Percentiles rank a stretch among this genome's conserved stretches.
Conservation (phyloP, 2,329 filamentous ascomycete genomes). For the Neoscytalidium dimidiatum region DNA sequence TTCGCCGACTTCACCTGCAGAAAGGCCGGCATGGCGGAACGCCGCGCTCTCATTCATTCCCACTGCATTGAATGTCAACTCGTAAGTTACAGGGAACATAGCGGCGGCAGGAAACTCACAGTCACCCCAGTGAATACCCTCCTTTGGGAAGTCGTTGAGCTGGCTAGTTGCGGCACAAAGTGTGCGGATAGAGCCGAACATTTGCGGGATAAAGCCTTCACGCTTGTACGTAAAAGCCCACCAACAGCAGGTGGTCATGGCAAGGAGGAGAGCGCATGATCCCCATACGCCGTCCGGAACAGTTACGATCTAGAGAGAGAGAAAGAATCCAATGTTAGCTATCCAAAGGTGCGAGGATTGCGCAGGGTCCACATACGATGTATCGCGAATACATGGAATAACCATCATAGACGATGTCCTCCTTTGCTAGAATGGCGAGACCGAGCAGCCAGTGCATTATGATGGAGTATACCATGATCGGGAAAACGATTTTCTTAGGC, state of each 20-base stretch:
- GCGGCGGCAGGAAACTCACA: not conserved
- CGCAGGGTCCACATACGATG: slow-evolving; percentile 24
- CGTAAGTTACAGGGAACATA: not conserved
- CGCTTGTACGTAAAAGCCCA: slow-evolving; percentile 34
- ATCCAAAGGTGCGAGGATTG: no score
- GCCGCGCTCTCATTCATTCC: slow-evolving; percentile 30
- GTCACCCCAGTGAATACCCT: slow-evolving; percentile 19
- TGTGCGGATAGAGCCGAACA: slow-evolving; percentile 35
- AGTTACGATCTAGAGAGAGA: slow-evolving; percentile 26
- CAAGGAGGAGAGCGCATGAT: slow-evolving; percentile 30
- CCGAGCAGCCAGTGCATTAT: slow-evolving; percentile 36
- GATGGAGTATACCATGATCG: slow-evolving; percentile 32
- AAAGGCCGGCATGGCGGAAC: slow-evolving; percentile 33
- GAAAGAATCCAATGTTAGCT: no score
- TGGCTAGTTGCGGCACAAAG: slow-evolving; percentile 31
- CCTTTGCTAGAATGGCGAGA: slow-evolving; percentile 15
- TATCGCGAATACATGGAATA: slow-evolving; percentile 29
- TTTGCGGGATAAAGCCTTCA: slow-evolving; percentile 36
- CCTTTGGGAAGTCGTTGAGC: slow-evolving; percentile 30
- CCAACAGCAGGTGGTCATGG: slow-evolving; percentile 34
- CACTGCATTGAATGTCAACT: not conserved
- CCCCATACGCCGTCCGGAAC: slow-evolving; percentile 29
- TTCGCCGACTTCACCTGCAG: slow-evolving; percentile 27
- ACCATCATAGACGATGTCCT: not conserved
- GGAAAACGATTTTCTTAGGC: slow-evolving; percentile 33